Evolutionary conservation across 164 flowering plant genomes (phyloP).

Genomic region (Akebia trifoliata): DNA sequence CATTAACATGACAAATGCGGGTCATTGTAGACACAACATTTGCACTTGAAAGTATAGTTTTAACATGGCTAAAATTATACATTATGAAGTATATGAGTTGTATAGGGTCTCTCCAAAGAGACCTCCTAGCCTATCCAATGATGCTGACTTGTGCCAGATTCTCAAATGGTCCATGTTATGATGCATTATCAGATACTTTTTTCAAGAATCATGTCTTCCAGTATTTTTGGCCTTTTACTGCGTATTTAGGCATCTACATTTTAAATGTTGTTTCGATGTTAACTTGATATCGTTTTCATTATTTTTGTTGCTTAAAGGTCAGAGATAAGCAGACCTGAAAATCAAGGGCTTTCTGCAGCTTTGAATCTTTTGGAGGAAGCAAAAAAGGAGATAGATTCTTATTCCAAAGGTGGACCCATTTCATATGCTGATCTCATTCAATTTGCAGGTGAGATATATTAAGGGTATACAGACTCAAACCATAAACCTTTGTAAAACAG

Average conservation of each 20-base stretch:
- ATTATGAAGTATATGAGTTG: no score
- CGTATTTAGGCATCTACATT: background rate
- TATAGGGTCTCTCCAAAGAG: no score
- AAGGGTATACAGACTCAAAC: background rate
- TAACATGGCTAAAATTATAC: no score
- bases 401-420: constrained; percentile 92
- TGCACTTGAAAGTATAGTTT: background rate
- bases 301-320: constrained; percentile 57
- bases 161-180: no score
- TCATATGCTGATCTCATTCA: constrained; percentile 89
- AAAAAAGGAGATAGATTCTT: constrained; percentile 80
- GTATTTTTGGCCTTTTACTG: background rate
- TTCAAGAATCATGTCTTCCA: no score
- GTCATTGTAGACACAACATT: background rate
- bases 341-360: constrained; percentile 73
- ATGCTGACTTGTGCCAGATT: no score
- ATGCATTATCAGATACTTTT: no score
- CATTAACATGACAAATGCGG: no score
- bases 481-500: no score
- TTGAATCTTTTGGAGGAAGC: constrained; percentile 64
- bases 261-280: background rate
- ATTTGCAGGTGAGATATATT: constrained; percentile 53
- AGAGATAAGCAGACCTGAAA: constrained; percentile 95
- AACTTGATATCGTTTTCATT: constrained; percentile 6
- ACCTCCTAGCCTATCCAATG: no score